Conservation (phyloP, 768 basidiomycete species). For the Mrakia blollopis region DNA sequence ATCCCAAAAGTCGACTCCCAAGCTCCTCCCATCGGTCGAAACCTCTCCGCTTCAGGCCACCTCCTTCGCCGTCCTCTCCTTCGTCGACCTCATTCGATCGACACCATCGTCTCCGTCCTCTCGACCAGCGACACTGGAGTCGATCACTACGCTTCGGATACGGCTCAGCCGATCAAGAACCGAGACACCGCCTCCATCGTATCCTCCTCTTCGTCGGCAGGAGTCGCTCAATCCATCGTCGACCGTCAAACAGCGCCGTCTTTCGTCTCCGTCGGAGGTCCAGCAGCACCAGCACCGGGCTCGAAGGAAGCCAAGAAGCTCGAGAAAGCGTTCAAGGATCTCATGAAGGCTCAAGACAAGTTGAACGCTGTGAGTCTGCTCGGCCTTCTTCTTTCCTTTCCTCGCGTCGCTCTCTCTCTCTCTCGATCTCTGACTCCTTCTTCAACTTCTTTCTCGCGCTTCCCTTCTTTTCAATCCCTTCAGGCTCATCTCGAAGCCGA, state of each 20-base stretch:
- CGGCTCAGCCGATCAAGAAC: too few species aligned
- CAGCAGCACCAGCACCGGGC: neutral
- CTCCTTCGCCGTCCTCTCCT: neutral
- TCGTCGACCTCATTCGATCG: neutral
- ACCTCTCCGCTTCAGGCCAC: neutral
- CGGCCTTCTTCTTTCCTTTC: neutral
- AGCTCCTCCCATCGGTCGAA: neutral
- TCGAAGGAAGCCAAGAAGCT: slow-evolving; percentile 11
- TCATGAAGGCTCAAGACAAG: slow-evolving; percentile 5
- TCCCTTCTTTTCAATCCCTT: neutral
- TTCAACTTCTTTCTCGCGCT: neutral
- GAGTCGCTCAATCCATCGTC: neutral
- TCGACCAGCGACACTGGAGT: neutral
- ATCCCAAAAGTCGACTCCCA: neutral
- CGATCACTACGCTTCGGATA: neutral
- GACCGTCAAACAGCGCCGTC: neutral
- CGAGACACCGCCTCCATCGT: neutral
- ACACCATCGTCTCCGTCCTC: slow-evolving; percentile 14
- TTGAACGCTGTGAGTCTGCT: neutral
- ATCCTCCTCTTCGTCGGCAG: neutral
- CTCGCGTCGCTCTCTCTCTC: neutral
- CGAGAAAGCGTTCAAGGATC: neutral
- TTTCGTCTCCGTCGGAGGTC: neutral
- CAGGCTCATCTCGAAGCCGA: neutral
- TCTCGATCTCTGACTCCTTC: neutral